phyloP scores from a whole-genome alignment of 495 filamentous ascomycete genomes.

The Annulohypoxylon nitens region DNA sequence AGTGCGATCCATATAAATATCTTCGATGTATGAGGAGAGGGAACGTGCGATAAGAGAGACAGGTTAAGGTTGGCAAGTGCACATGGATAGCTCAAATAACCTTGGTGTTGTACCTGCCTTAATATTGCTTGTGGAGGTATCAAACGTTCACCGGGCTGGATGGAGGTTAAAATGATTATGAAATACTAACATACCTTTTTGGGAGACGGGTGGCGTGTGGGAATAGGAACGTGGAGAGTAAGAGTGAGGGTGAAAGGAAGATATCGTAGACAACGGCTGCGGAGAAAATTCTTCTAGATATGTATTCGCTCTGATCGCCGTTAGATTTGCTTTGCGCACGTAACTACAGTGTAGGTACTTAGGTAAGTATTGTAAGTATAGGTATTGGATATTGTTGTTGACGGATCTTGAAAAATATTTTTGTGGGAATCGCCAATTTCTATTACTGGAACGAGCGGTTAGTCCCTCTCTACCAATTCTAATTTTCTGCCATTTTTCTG shows the following conservation, averaged over 20 bases:
- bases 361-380: no score
- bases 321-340: constrained; percentile 30
- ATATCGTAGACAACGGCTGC: constrained; percentile 1
- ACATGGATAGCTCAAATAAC: not conserved
- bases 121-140: constrained; percentile 4
- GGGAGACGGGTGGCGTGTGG: not conserved
- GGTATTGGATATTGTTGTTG: constrained; percentile 15
- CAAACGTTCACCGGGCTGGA: not conserved
- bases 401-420: constrained; percentile 39
- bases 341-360: constrained; percentile 11
- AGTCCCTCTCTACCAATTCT: constrained; percentile 21
- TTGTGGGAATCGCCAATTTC: constrained; percentile 46
- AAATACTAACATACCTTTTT: not conserved
- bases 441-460: constrained; percentile 26
- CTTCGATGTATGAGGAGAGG: not conserved
- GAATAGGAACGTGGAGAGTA: not conserved
- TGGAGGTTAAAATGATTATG: not conserved
- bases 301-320: constrained; percentile 13
- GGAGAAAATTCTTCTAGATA: constrained; percentile 11
- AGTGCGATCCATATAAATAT: not conserved
- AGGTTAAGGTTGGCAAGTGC: not conserved
- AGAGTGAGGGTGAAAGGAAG: not conserved
- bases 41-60: not conserved
- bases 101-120: not conserved
- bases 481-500: constrained; percentile 12